These are phyloP conservation scores for Neckera pumila DNA, from an alignment of 225 moss, liverwort and hornwort species.

Conservation along the genomic window DNA sequence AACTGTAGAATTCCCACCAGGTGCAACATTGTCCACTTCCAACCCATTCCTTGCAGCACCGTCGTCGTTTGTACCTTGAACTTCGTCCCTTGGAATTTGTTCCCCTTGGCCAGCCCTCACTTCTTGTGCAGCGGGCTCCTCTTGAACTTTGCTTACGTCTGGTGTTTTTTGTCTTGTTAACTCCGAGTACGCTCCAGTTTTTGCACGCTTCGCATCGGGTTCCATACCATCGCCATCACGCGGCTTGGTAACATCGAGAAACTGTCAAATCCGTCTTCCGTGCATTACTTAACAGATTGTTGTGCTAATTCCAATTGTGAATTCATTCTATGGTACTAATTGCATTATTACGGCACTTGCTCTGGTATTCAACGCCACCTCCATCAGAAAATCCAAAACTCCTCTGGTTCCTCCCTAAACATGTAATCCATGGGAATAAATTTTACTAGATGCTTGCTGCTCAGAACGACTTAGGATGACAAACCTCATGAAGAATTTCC, in stretches of 20 bases:
- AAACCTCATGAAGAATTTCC: conserved; percentile 62
- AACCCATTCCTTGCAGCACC: not conserved
- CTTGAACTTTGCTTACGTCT: not conserved
- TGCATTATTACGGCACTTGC: not conserved
- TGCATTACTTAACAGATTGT: not conserved
- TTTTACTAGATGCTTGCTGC: not conserved
- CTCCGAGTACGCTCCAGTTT: conserved; percentile 1
- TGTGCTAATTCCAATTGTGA: not conserved
- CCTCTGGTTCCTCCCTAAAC: not conserved
- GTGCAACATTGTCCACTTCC: not conserved
- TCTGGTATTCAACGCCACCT: not conserved
- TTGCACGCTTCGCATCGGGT: conserved; percentile 30
- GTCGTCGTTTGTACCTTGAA: not conserved
- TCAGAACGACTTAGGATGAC: not conserved
- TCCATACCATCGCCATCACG: not conserved
- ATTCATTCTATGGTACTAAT: not conserved
- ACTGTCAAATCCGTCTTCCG: not conserved
- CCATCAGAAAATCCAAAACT: not conserved
- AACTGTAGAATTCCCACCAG: not conserved
- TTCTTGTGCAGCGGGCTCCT: not conserved
- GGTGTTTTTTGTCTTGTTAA: not conserved
- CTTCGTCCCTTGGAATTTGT: not conserved
- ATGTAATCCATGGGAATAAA: not conserved
- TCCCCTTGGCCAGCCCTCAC: not conserved
- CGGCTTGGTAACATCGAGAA: not conserved